Evolutionary conservation across 2,329 filamentous ascomycete genomes (phyloP), one percentile per base, ranked within the genome.

Genomic region (Coleophoma cylindrospora): DNA sequence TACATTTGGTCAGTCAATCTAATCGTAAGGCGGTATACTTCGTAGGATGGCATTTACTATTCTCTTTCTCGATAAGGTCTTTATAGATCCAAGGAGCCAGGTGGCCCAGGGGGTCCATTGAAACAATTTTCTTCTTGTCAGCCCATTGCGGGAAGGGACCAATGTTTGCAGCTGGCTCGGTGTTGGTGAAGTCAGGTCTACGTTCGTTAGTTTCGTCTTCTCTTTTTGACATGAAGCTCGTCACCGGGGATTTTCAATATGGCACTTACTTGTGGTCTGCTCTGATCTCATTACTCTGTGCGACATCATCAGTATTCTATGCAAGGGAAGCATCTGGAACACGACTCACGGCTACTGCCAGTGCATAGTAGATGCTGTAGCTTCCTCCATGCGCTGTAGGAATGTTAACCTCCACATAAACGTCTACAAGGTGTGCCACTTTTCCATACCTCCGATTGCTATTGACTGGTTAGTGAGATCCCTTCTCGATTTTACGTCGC

Each of bases 21-120:
- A 27, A 7, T 27, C 9, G 27, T 10, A 27, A 27, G 9, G 9
- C 27, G 9, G 27, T 5, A 27, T 27, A 27, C 27, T 21, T 17
- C 19, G 27, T 22, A 50, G 19, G 34, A n/a, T 12, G 17, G 22
- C 36, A 62, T 67, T 49, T 67, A 81, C 81, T 72, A 59, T 89
- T 82, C 41, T 96, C 83, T 46, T 86, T 83, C 45, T 87, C 77
- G 61, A 94, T 91, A 43, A 81, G 77, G 54, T 92, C 83, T 56
- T 87, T 87, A 73, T 86, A 95, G 38, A 95, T 71, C 85, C 86
- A 91, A 9, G 89, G 89, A 9, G 86, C 81, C 53, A 96, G 74
- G 71, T 97, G 94, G 7, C 94, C 92, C 67, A 87, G 89, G 0
- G 92, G 92, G 65, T 97, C 94, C 90, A 99, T 96, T 15, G 92